phyloP scores from a whole-genome alignment of 441 rosid species.

The Eugenia klotzschiana region DNA sequence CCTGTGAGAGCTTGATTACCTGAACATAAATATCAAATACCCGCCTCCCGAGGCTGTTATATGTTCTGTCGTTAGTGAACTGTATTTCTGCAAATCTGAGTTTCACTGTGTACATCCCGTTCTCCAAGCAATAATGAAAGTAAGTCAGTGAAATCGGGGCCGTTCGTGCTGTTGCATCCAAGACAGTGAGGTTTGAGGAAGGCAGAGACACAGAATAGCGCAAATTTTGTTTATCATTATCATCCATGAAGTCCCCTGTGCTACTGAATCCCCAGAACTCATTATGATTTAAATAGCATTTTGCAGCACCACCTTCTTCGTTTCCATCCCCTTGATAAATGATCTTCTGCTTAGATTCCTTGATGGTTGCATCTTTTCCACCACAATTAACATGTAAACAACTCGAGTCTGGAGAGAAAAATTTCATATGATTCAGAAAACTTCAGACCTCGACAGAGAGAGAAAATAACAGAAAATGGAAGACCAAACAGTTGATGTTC shows the following conservation, averaged over 20 bases:
- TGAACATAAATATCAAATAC: constrained; percentile 45
- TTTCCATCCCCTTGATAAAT: constrained; percentile 24
- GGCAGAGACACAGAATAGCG: not conserved
- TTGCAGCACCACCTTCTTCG: constrained; percentile 21
- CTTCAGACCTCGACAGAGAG: not conserved
- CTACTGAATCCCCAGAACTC: constrained; percentile 40
- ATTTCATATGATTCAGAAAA: not conserved
- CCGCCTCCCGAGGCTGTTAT: constrained; percentile 44
- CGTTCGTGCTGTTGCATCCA: constrained; percentile 36
- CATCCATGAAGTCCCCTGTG: constrained; percentile 36
- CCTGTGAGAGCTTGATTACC: constrained; percentile 13
- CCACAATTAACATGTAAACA: constrained; percentile 10
- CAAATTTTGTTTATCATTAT: constrained; percentile 4
- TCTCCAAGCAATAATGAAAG: constrained; percentile 46
- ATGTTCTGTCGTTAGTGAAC: constrained; percentile 25
- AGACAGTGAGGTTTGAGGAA: constrained; percentile 2
- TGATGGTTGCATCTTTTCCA: not conserved
- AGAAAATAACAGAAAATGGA: not conserved
- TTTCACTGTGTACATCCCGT: constrained; percentile 34
- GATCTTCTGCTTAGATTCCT: not conserved
- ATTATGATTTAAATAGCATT: constrained; percentile 10
- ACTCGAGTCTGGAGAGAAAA: constrained; percentile 3
- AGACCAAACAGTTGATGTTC: not conserved
- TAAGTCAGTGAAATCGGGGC: constrained; percentile 53
- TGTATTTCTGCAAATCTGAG: constrained; percentile 46